Conservation (phyloP, 177 flowering plant genomes). For the Vitis hybrid region DNA sequence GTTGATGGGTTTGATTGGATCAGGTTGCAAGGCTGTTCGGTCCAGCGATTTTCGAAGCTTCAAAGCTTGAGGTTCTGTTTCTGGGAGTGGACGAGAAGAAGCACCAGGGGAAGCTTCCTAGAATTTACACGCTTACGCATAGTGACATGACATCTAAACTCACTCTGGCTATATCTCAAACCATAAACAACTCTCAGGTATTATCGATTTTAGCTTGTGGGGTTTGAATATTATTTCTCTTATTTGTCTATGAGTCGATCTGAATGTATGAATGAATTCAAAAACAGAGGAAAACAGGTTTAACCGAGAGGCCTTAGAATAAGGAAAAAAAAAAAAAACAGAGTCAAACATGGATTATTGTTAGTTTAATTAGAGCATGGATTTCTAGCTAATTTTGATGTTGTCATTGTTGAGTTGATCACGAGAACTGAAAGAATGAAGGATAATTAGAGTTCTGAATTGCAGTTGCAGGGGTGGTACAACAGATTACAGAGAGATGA, state of each 20-base stretch:
- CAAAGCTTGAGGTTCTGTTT: conserved; percentile 83
- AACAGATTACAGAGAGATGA: conserved; percentile 86
- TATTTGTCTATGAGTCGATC: neutral
- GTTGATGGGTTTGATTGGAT: conserved; percentile 13
- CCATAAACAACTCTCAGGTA: conserved; percentile 91
- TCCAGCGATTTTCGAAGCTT: conserved; percentile 90
- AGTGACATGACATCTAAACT: conserved; percentile 84
- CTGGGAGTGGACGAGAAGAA: conserved; percentile 82
- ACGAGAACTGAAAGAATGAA: neutral
- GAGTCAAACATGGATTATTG: neutral
- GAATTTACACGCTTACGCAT: conserved; percentile 89
- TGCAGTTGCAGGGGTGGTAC: conserved; percentile 91
- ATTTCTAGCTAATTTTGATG: neutral
- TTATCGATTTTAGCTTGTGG: neutral
- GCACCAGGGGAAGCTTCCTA: conserved; percentile 79
- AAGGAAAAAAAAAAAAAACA: no score
- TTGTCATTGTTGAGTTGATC: neutral
- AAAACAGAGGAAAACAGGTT: conserved; percentile 8
- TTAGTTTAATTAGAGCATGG: neutral
- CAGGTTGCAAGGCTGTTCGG: conserved; percentile 92
- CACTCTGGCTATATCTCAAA: conserved; percentile 85
- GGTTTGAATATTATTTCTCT: neutral
- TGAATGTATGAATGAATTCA: neutral
- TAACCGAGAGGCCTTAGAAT: no score
- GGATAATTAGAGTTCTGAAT: neutral